phyloP scores from a whole-genome alignment of 345 rosid genomes.

The Linum lewisii region DNA sequence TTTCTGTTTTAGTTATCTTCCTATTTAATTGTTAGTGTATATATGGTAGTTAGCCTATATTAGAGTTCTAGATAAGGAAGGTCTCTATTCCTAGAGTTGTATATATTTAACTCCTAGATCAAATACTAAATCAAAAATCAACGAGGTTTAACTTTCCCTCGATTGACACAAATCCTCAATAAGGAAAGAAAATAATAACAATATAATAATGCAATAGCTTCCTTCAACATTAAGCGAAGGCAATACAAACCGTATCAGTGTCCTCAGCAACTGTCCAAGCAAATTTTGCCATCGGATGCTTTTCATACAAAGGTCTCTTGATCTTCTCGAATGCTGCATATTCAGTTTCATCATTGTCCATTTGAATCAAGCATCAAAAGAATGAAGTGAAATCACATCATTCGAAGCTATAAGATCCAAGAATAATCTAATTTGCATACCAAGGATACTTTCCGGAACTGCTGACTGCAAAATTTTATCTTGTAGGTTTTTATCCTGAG shows the following conservation, averaged over 20 bases:
- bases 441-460: constrained; percentile 51
- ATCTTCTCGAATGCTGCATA: constrained; percentile 77
- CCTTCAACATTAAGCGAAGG: constrained; percentile 8
- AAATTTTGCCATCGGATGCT: constrained; percentile 89
- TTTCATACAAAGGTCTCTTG: constrained; percentile 80
- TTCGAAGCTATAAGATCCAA: constrained; percentile 7
- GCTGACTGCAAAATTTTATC: constrained; percentile 56
- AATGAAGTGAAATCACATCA: constrained; percentile 13
- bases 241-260: constrained; percentile 61
- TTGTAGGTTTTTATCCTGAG: constrained; percentile 58
- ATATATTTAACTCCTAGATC: no score
- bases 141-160: no score
- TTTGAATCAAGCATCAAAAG: constrained; percentile 6
- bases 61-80: no score
- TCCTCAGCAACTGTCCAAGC: constrained; percentile 86
- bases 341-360: constrained; percentile 6
- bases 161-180: no score
- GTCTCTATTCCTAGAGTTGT: no score
- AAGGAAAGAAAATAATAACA: no score
- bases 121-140: no score
- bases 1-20: no score
- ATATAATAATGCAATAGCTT: no score
- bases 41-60: no score
- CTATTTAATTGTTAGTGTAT: no score
- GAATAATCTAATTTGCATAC: constrained; percentile 29